Evolutionary conservation across 2,329 filamentous ascomycete genomes (phyloP), one percentile per base, ranked within the genome.

Genomic region (Monosporascus sp.): DNA sequence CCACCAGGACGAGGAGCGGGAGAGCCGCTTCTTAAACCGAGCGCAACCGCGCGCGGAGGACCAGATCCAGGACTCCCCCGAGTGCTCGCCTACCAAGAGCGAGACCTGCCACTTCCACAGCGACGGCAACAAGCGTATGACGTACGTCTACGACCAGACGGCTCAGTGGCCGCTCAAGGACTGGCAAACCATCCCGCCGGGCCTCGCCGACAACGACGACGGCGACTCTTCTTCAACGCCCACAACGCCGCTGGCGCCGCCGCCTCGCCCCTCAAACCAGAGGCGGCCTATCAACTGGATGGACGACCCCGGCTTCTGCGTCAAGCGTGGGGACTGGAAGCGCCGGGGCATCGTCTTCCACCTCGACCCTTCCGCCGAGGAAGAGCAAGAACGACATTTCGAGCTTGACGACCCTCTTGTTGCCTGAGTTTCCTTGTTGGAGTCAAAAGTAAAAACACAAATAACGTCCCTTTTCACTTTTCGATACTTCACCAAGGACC

Each of bases 301-400:
- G 60, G 52, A 63, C 24, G 64, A 64, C 9, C 50, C 55, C 20
- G 63, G 68, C 34, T 59, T 57, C 48, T 61, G 65, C 51, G 56
- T 69, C 43, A 67, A 68, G 56, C 62, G 66, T 8, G 67, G 67
- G 2, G 62, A 63, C 1, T 69, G 67, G 67, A 69, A 69, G 55
- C 64, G 67, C 17, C 58, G 62, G 20, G 67, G 67, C 26, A 68
- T 69, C 41, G 64, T 69, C 45, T 69, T 69, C 56, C 58, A 66
- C 16, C 63, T 68, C 38, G 62, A 62, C 44, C 50, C 59, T 4
- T 45, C 59, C 1, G 58, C 59, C 3, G 58, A 66, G 37, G 52
- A 60, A 3, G 60, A 61, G 20, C 62, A 66, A 47, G 61, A 66
- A 27, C 54, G 57, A 5, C 65, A 69, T 46, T 69, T 68, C 43